These are phyloP conservation scores for Monosporascus sp. DNA, from an alignment of 2,329 filamentous ascomycete species.

Conservation along the genomic window DNA sequence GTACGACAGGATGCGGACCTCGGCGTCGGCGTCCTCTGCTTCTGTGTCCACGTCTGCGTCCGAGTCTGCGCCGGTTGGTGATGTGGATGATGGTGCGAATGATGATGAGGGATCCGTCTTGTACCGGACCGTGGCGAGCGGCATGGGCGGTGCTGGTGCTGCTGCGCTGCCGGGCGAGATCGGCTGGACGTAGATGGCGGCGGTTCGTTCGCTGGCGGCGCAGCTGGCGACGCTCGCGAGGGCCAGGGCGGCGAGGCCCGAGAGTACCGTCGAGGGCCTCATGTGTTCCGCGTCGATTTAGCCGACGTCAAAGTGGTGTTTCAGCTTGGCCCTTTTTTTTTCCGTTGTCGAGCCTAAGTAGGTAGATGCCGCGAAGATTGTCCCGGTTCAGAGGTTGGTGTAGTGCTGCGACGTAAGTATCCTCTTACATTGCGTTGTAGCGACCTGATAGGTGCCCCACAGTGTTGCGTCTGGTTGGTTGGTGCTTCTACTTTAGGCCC, in stretches of 20 bases:
- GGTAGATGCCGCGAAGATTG: too few relatives aligned
- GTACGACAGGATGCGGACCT: constrained; percentile 47
- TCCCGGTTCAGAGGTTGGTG: too few relatives aligned
- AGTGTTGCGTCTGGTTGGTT: too few relatives aligned
- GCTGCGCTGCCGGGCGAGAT: constrained; percentile 28
- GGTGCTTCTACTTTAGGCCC: too few relatives aligned
- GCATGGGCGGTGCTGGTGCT: constrained; percentile 41
- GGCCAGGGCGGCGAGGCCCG: constrained; percentile 35
- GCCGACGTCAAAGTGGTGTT: too few relatives aligned
- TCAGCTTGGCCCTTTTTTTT: too few relatives aligned
- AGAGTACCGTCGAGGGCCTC: constrained; percentile 35
- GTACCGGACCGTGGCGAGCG: constrained; percentile 54
- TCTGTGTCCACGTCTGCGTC: constrained; percentile 22
- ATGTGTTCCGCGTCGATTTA: constrained; percentile 26
- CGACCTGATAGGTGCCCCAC: too few relatives aligned
- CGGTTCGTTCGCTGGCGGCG: constrained; percentile 34
- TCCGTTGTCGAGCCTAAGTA: too few relatives aligned
- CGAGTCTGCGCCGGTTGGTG: constrained; percentile 10
- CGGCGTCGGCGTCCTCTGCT: constrained; percentile 3
- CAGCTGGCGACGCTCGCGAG: constrained; percentile 32
- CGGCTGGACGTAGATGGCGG: constrained; percentile 50
- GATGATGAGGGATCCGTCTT: constrained; percentile 26
- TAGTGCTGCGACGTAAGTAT: too few relatives aligned
- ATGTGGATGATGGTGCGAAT: too few relatives aligned
- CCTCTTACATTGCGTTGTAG: too few relatives aligned